Conservation (phyloP, 2,329 filamentous ascomycete species). For the Escovopsis sp. region DNA sequence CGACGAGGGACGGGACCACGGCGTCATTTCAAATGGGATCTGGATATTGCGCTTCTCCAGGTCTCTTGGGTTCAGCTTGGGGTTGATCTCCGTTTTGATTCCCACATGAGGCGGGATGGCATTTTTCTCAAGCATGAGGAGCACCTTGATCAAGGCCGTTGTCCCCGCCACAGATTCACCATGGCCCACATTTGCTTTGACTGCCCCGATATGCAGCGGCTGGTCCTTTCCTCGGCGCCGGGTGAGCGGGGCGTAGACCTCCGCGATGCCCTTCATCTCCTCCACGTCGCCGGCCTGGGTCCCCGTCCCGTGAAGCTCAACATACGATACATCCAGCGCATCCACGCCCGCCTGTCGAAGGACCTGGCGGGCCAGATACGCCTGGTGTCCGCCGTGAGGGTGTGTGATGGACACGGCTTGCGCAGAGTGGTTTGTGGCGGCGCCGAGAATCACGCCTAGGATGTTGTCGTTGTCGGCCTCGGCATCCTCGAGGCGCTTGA, state of each 20-base stretch:
- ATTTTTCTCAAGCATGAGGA: slow-evolving; percentile 35
- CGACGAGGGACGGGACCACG: slow-evolving; percentile 15
- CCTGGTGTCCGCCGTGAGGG: slow-evolving; percentile 49
- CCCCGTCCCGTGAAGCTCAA: slow-evolving; percentile 86
- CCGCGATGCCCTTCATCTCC: slow-evolving; percentile 65
- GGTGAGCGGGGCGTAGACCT: slow-evolving; percentile 32
- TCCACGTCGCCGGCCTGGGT: slow-evolving; percentile 75
- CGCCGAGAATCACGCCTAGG: slow-evolving; percentile 44
- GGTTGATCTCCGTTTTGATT: slow-evolving; percentile 34
- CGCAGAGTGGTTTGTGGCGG: slow-evolving; percentile 56
- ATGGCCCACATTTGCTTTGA: slow-evolving; percentile 52
- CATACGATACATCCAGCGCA: slow-evolving; percentile 61
- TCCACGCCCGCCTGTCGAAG: slow-evolving; percentile 63
- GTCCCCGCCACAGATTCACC: slow-evolving; percentile 43
- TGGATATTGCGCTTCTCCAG: slow-evolving; percentile 23
- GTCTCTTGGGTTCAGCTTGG: slow-evolving; percentile 22
- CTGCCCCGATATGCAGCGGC: slow-evolving; percentile 44
- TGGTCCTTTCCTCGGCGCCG: slow-evolving; percentile 27
- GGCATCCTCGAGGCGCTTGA: slow-evolving; percentile 34
- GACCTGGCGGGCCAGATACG: slow-evolving; percentile 44
- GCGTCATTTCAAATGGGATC: slow-evolving; percentile 20
- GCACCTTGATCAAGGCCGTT: slow-evolving; percentile 39
- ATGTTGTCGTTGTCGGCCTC: slow-evolving; percentile 46
- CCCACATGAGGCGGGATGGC: slow-evolving; percentile 36
- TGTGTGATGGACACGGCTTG: slow-evolving; percentile 57